Evolutionary conservation across 2,329 filamentous ascomycete species (phyloP), one percentile per base, ranked within the genome.

Genomic region (Penicillium sp.): DNA sequence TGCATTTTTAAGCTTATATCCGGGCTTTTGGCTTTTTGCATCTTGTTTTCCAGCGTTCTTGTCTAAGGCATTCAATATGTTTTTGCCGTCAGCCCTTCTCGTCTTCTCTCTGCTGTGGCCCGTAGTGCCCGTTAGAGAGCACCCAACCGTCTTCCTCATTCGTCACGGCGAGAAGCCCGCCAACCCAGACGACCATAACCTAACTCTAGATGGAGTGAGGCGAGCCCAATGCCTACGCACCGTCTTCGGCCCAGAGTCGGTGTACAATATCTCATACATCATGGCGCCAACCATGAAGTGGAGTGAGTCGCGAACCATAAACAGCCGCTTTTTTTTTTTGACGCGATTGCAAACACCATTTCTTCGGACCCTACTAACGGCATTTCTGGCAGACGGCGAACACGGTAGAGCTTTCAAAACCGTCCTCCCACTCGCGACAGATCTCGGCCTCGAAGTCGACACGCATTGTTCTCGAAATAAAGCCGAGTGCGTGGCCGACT

Each of bases 161-260:
- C 65, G 67, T 8, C 67, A 69, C 41, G 67, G 62, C 27, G 67
- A 69, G 44, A 68, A 68, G 26, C 55, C 67, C 5, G 43, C 17
- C 2, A 41, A 67, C 27, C 55, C 55, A 7, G 23, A 56, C 8
- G 59, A 68, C 20, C 59, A 62, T 26, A 60, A 61, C 2, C 49
- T 69, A 8, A 64, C 52, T 15, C 18, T 46, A 2, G 65, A 67
- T 7, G 67, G 67, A 1, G 39, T 58, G 33, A 53, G 44, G 42
- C 65, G 67, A 29, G 65, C 67, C 5, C 56, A 65, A 37, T 69
- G 67, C 42, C 50, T 69, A 13, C 65, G 65, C 9, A 33, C 51
- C 8, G 47, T 68, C 2, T 69, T 69, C 32, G 62, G 64, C 0
- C 41, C 51, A 12, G 15, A 44, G 10, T 68, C 66, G 3, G 49